Percentiles rank a stretch among this genome's conserved stretches.
These are phyloP conservation scores for Daedaleopsis sinensis DNA, from an alignment of 768 basidiomycete species.

Conservation along the genomic window DNA sequence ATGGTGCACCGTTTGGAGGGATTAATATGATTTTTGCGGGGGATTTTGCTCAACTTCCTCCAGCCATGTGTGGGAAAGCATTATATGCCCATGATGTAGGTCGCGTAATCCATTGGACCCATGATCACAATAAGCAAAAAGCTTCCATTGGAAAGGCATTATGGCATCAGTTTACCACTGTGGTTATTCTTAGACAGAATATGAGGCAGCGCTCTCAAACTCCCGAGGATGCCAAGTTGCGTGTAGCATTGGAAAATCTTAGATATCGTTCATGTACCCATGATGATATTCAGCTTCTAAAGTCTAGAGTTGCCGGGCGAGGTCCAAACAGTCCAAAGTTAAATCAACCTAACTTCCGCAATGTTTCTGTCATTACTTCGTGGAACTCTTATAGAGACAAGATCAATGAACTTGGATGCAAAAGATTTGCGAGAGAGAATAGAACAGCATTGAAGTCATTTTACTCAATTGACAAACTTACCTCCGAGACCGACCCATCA, in stretches of 20 bases:
- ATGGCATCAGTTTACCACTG: conserved; percentile 22
- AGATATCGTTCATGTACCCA: too few species aligned
- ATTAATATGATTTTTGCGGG: conserved; percentile 46
- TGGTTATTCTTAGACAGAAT: conserved; percentile 23
- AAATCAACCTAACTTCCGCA: conserved; percentile 28
- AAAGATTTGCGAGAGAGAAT: conserved; percentile 38
- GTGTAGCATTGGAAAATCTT: conserved; percentile 27
- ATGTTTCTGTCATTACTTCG: conserved; percentile 43
- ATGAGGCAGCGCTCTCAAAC: conserved; percentile 16
- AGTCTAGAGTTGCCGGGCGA: conserved; percentile 2
- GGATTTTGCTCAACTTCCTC: conserved; percentile 37
- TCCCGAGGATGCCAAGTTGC: conserved; percentile 30
- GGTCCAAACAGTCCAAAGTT: conserved; percentile 10
- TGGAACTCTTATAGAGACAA: conserved; percentile 40
- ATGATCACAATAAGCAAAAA: background rate
- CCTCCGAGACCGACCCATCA: too few species aligned
- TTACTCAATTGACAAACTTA: too few species aligned
- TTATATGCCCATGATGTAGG: too few species aligned
- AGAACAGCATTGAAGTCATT: conserved; percentile 21
- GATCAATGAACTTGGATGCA: conserved; percentile 38
- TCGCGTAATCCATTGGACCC: too few species aligned
- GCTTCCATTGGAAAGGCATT: conserved; percentile 17
- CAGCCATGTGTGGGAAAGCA: too few species aligned
- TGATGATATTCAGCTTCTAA: too few species aligned
- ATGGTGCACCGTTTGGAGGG: conserved; percentile 36